These are phyloP conservation scores for Tritrichomonas foetus DNA, from an alignment of 208 protist species.

Conservation along the genomic window DNA sequence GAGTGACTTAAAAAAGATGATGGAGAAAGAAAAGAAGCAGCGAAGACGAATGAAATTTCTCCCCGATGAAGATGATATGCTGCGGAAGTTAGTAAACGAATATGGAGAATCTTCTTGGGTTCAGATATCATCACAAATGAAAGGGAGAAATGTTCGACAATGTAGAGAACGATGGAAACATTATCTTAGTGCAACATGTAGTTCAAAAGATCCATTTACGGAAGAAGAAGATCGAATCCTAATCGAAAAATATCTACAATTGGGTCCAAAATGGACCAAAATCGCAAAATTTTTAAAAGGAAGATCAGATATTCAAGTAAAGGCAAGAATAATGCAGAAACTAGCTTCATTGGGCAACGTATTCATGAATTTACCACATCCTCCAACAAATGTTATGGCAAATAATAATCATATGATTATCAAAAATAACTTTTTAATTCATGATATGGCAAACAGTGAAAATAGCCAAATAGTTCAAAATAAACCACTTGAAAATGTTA, in stretches of 20 bases:
- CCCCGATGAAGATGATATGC: background rate
- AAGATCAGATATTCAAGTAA: background rate
- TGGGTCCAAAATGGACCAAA: background rate
- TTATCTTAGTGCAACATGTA: too few relatives aligned
- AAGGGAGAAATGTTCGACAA: background rate
- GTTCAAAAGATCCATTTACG: background rate
- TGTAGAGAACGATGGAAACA: conserved; percentile 23
- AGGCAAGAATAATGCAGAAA: too few relatives aligned
- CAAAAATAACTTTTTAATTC: too few relatives aligned
- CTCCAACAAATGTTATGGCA: too few relatives aligned
- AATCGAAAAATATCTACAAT: background rate
- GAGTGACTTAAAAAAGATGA: too few relatives aligned
- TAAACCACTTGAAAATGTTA: too few relatives aligned
- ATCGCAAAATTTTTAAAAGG: background rate
- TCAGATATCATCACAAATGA: background rate
- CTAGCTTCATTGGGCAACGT: too few relatives aligned
- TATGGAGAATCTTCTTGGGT: background rate
- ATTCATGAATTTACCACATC: too few relatives aligned
- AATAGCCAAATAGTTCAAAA: too few relatives aligned
- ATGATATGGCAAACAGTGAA: too few relatives aligned
- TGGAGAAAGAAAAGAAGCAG: background rate
- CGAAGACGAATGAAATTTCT: background rate
- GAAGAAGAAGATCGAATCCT: background rate
- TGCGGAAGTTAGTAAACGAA: background rate
- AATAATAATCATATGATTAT: too few relatives aligned